These are phyloP conservation scores for Prunus yedoensis DNA, from an alignment of 331 rosid genomes.

Conservation along the genomic window DNA sequence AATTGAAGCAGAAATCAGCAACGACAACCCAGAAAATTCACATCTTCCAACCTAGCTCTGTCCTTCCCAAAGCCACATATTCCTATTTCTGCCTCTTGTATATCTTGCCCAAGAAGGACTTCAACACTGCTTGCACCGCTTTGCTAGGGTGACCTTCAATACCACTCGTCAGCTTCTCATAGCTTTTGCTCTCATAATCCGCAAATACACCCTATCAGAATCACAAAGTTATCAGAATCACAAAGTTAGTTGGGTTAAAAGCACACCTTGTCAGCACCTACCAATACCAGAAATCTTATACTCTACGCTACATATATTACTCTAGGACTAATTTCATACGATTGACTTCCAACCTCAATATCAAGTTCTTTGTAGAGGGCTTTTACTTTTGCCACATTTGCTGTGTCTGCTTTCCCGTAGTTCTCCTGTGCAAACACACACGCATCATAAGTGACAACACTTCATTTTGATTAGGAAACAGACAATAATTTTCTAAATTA, in stretches of 20 bases:
- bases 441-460: not conserved
- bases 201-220: slow-evolving; percentile 47
- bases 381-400: slow-evolving; percentile 38
- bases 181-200: slow-evolving; percentile 58
- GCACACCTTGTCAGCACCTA: not conserved
- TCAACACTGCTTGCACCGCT: slow-evolving; percentile 68
- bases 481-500: not conserved
- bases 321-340: not conserved
- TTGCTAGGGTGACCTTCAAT: slow-evolving; percentile 72
- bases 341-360: slow-evolving; percentile 36
- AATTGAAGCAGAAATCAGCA: not conserved
- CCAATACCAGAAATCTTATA: not conserved
- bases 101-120: slow-evolving; percentile 72
- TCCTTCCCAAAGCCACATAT: not conserved
- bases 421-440: slow-evolving; percentile 34
- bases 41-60: slow-evolving; percentile 21
- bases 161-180: slow-evolving; percentile 47
- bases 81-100: slow-evolving; percentile 62
- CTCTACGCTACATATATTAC: not conserved
- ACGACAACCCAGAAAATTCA: not conserved
- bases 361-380: slow-evolving; percentile 34
- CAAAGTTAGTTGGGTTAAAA: not conserved
- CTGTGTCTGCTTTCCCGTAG: slow-evolving; percentile 40
- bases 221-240: not conserved
- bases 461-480: not conserved